Conservation (phyloP, 805 yeast genomes). For the Sugiyamaella smithiae region DNA sequence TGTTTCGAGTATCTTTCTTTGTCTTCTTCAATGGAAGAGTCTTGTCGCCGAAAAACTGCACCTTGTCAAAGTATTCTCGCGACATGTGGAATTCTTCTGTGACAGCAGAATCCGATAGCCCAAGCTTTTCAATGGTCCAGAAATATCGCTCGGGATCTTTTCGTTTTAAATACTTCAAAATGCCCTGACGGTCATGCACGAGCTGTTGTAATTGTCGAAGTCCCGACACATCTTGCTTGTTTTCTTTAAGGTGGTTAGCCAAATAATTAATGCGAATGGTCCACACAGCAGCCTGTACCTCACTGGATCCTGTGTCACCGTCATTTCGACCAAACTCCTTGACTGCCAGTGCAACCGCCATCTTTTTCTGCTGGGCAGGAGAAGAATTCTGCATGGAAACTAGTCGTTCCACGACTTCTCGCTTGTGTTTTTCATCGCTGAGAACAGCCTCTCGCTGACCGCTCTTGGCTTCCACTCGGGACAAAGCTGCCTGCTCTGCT, state of each 20-base stretch:
- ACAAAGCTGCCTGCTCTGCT: conserved; percentile 61
- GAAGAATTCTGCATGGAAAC: conserved; percentile 70
- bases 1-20: conserved; percentile 23
- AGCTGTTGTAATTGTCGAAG: conserved; percentile 71
- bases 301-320: conserved; percentile 94
- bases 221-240: conserved; percentile 70
- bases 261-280: conserved; percentile 77
- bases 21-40: conserved; percentile 32
- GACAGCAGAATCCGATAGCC: conserved; percentile 77
- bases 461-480: conserved; percentile 29
- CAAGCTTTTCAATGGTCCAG: conserved; percentile 83
- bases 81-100: conserved; percentile 61
- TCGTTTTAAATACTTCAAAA: conserved; percentile 76
- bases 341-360: conserved; percentile 63
- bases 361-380: conserved; percentile 52
- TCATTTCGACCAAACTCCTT: conserved; percentile 77
- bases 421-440: conserved; percentile 50
- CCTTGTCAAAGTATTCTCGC: conserved; percentile 34
- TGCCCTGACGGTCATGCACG: conserved; percentile 85
- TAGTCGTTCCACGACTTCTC: conserved; percentile 67
- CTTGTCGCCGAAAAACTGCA: conserved; percentile 38
- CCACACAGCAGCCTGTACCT: conserved; percentile 90
- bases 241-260: conserved; percentile 66
- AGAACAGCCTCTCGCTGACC: conserved; percentile 29
- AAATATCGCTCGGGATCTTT: conserved; percentile 78